Base-by-base conservation (phyloP, 352 stramenopile species). In the Pythium phragmiticola region DNA sequence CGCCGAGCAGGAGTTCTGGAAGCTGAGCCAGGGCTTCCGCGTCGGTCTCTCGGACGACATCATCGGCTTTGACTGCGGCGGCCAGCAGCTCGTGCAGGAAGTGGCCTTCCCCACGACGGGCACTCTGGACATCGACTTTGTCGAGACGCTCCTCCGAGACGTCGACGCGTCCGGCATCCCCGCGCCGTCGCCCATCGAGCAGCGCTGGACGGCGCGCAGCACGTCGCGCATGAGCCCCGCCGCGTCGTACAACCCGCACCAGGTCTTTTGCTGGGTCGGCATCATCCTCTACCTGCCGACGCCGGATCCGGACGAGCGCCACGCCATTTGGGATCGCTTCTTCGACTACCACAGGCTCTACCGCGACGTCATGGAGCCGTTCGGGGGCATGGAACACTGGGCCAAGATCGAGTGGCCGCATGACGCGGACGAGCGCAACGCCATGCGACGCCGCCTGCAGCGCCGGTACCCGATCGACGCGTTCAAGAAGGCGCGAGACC, bases 41-140 rank as follows among this genome's bases (percentile, higher is more conserved):
- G 85, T 97, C 9, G 87, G 84, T 41, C 90, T 89, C 23, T 98
- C 91, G 39, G 95, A 98, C 69, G 78, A 98, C 66, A 93, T 99
- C 54, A 92, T 99, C 42, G 96, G 97, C 52, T 99, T 99, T 73
- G 97, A 99, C 82, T 99, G 97, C 71, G 97, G 97, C 47, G 97
- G 97, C 19, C 88, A 99, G 76, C 97, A 99, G 77, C 97, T 97
- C 73, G 97, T 99, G 4, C 92, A 95, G 48, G 97, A 99, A 80
- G 94, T 99, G 12, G 94, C 88, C 17, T 98, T 99, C 53, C 92
- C 95, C 33, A 92, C 80, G 68, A 58, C 68, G 50, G 82, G 68
- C 23, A 93, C 71, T 37, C 55, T 84, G 21, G 97, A 98, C 47
- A 87, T 98, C 9, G 81, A 97, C 53, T 99, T 98, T 64, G 91